Conservation (phyloP, 2,329 filamentous ascomycete genomes). For the Xylaria sp. region DNA sequence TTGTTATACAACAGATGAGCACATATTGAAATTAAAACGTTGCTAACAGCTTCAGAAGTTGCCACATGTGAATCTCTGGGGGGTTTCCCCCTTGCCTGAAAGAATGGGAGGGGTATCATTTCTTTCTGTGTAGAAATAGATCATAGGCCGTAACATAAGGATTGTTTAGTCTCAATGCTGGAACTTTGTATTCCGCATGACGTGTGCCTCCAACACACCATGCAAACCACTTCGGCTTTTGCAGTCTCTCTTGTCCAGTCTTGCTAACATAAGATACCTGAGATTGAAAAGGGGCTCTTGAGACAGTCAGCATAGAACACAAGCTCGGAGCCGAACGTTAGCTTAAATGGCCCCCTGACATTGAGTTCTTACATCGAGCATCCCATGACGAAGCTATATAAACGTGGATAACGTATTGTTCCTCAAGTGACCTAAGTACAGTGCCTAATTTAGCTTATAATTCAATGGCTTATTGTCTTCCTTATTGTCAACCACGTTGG, state of each 20-base stretch:
- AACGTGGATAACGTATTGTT: too few relatives aligned
- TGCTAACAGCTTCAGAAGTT: conserved; percentile 12
- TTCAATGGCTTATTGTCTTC: too few relatives aligned
- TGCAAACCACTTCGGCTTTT: conserved; percentile 8
- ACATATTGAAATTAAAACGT: conserved; percentile 22
- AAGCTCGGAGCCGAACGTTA: conserved; percentile 1
- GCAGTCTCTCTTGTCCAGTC: conserved; percentile 16
- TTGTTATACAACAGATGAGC: conserved; percentile 28
- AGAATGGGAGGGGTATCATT: background rate
- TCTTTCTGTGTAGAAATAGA: background rate
- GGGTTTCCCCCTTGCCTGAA: background rate
- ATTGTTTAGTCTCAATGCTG: background rate
- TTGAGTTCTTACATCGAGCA: background rate
- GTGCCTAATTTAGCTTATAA: too few relatives aligned
- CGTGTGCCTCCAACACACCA: background rate
- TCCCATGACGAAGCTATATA: too few relatives aligned
- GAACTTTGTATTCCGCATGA: conserved; percentile 13
- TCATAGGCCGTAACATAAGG: background rate
- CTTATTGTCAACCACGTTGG: too few relatives aligned
- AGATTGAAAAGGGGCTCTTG: conserved; percentile 9
- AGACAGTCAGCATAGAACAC: conserved; percentile 9
- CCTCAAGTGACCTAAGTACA: too few relatives aligned
- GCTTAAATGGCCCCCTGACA: background rate
- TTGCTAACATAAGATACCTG: background rate
- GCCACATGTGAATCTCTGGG: background rate